These are phyloP conservation scores for Pyronema omphalodes DNA, from an alignment of 495 filamentous ascomycete species.

Conservation along the genomic window DNA sequence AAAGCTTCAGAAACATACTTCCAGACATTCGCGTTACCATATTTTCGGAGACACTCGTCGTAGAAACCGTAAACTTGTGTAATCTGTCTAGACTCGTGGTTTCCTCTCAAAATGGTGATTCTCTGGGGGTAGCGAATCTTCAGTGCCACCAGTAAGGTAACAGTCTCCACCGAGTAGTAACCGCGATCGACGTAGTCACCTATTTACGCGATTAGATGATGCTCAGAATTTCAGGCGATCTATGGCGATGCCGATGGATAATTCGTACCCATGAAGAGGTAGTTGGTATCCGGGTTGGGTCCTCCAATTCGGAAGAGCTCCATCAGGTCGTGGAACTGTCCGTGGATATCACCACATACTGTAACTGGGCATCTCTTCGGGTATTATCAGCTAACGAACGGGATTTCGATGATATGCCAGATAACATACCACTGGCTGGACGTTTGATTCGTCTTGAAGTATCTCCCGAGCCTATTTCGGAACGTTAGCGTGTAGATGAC, in stretches of 20 bases:
- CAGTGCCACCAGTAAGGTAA: constrained; percentile 79
- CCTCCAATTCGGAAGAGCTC: constrained; percentile 87
- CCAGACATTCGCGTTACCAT: constrained; percentile 98
- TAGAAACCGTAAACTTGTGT: constrained; percentile 97
- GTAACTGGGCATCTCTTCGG: constrained; percentile 81
- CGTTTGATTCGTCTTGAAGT: constrained; percentile 90
- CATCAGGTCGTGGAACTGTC: constrained; percentile 89
- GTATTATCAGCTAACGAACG: not conserved
- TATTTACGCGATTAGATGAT: constrained; percentile 24
- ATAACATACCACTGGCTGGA: constrained; percentile 88
- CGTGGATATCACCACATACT: constrained; percentile 85
- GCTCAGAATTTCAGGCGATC: not conserved
- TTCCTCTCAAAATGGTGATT: constrained; percentile 91
- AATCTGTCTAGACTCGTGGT: constrained; percentile 94
- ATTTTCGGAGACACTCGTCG: constrained; percentile 92
- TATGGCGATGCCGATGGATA: not conserved
- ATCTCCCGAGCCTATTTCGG: constrained; percentile 68
- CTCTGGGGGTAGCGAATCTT: constrained; percentile 93
- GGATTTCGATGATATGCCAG: not conserved
- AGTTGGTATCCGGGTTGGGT: constrained; percentile 83
- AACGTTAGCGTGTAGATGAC: no score
- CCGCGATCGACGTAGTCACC: constrained; percentile 94
- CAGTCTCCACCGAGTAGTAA: constrained; percentile 93
- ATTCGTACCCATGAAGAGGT: constrained; percentile 71
- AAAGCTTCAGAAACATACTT: constrained; percentile 39